Evolutionary conservation across 148 eudicot genomes (phyloP).

Genomic region (Vaccinium vitisidaea): DNA sequence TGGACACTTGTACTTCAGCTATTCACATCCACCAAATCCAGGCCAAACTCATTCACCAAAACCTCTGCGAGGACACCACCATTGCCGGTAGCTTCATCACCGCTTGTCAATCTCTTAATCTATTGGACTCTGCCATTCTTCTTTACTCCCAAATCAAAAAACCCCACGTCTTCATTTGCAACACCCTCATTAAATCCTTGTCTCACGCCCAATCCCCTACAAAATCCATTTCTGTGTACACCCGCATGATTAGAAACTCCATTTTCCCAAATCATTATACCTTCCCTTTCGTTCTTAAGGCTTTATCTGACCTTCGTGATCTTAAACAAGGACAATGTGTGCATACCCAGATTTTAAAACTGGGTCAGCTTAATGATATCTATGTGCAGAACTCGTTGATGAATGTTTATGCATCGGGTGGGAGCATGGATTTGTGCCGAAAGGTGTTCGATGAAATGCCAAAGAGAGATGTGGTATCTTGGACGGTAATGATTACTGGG

Average conservation of each 20-base stretch:
- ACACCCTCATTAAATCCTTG: conserved; percentile 37
- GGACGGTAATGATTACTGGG: conserved; percentile 51
- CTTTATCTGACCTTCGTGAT: conserved; percentile 31
- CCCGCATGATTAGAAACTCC: conserved; percentile 36
- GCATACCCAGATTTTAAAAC: conserved; percentile 37
- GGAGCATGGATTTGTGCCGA: conserved; percentile 26
- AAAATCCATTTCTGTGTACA: conserved; percentile 30
- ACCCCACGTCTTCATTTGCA: conserved; percentile 47
- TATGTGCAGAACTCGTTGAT: conserved; percentile 43
- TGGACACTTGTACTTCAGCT: conserved; percentile 24
- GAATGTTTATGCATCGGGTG: conserved; percentile 36
- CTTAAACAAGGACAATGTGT: conserved; percentile 24
- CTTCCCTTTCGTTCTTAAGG: conserved; percentile 46
- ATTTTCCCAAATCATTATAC: conserved; percentile 35
- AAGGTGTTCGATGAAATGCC: conserved; percentile 54
- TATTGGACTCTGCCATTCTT: conserved; percentile 31
- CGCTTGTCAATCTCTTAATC: conserved; percentile 31
- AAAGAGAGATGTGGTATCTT: conserved; percentile 48
- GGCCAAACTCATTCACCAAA: conserved; percentile 40
- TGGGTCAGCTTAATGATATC: conserved; percentile 33
- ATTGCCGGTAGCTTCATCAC: conserved; percentile 43
- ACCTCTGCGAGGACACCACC: conserved; percentile 36
- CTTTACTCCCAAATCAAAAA: conserved; percentile 29
- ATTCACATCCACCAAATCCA: conserved; percentile 45
- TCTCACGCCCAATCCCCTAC: conserved; percentile 28